Base-by-base conservation (phyloP, 805 yeast genomes). In the Teunomyces kruisii region DNA sequence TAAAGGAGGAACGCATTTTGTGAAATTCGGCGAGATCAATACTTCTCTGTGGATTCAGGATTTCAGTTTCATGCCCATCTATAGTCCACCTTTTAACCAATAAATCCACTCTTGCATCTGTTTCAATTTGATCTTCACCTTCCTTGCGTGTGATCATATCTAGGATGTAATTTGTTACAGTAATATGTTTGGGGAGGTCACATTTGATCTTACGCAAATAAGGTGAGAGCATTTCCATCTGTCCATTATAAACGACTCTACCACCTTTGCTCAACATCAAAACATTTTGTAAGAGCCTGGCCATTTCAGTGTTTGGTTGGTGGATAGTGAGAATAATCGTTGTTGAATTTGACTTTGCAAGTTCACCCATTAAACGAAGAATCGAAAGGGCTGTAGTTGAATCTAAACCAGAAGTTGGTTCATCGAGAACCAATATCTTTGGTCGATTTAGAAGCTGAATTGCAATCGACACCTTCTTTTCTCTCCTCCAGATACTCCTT, bases 71-170 rank as follows among this genome's bases (percentile, higher is more conserved):
- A 6, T 19, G 22, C n/a, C 36, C 36, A 10, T 17, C 17, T 17
- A 22, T 15, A 9, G n/a, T 15, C 75, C 75, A 70, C 9, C 46
- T 37, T 19, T 56, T 53, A 12, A 67, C 59, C 39, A 71, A 54
- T 8, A 42, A 24, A 12, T 50, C 51, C 1, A 66, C 55, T 36
- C 74, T 51, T 2, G 51, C 45, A 12, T 53, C 52, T 10, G 60
- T 50, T 6, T 43, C 46, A 16, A 58, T 65, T 17, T 44, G 44
- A 6, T 54, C 49, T 41, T 70, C 75, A 19, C 55, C 58, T 6
- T 55, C 41, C 2, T 62, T 59, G 39, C 54, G 71, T 0, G 94
- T 83, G 1, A 88, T 76, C 29, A 50, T 38, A 32, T 60, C 64
- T 37, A 60, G 48, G 17, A 55, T 45, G 32, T 46, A 50, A 38